Percentiles rank a stretch among this genome's conserved stretches.
phyloP scores from a whole-genome alignment of 2,329 filamentous ascomycete species.

The Tolypocladium album region DNA sequence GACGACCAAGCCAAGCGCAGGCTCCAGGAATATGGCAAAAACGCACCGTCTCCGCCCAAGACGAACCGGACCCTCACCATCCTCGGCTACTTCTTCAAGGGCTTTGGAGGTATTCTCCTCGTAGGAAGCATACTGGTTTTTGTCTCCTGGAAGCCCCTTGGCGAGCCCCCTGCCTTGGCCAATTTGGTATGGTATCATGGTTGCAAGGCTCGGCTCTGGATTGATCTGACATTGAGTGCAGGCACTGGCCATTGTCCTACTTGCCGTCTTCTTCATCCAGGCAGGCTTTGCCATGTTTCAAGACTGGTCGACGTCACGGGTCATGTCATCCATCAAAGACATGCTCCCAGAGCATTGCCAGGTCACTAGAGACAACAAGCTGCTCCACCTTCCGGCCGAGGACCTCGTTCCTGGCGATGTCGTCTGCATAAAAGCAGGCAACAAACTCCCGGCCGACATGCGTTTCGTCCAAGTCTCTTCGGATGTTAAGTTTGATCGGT shows the following conservation, averaged over 20 bases:
- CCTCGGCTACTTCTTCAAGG: constrained; percentile 64
- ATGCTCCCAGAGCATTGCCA: constrained; percentile 69
- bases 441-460: constrained; percentile 65
- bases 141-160: constrained; percentile 65
- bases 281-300: constrained; percentile 61
- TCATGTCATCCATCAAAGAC: constrained; percentile 70
- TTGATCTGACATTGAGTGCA: neutral
- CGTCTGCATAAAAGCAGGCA: constrained; percentile 56
- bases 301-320: constrained; percentile 65
- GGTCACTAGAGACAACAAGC: constrained; percentile 48
- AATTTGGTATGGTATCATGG: constrained; percentile 34
- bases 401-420: constrained; percentile 66
- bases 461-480: constrained; percentile 58
- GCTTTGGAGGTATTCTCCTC: constrained; percentile 63
- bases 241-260: constrained; percentile 62
- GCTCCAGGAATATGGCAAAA: constrained; percentile 51
- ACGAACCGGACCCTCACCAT: constrained; percentile 47
- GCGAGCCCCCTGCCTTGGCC: constrained; percentile 55
- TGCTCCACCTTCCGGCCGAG: constrained; percentile 36
- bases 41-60: constrained; percentile 55
- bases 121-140: constrained; percentile 62
- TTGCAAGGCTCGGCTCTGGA: neutral
- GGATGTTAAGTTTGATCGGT: constrained; percentile 62
- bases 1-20: constrained; percentile 43
- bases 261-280: constrained; percentile 58